Conservation (phyloP, 2,329 filamentous ascomycete genomes). For the Beauveria scarabaeidicola region DNA sequence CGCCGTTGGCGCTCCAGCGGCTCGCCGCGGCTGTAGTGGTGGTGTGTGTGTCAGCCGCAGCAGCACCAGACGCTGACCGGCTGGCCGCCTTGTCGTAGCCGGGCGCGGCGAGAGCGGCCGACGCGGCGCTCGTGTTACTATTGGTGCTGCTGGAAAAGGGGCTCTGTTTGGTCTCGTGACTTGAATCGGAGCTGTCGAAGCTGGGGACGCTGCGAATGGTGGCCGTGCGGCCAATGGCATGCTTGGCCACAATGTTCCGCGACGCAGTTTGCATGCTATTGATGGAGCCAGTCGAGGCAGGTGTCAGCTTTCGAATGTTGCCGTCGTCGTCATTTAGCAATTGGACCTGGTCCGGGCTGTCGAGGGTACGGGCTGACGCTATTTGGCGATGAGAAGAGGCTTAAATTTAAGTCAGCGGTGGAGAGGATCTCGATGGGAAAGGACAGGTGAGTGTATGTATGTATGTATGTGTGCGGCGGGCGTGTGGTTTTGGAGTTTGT, state of each 20-base stretch:
- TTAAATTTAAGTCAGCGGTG: constrained; percentile 5
- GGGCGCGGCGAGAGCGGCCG: constrained; percentile 29
- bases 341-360: constrained; percentile 15
- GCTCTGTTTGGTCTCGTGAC: constrained; percentile 39
- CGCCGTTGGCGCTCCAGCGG: constrained; percentile 24
- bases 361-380: constrained; percentile 8
- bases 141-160: constrained; percentile 48
- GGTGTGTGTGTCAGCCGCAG: constrained; percentile 29
- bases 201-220: constrained; percentile 52
- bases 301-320: constrained; percentile 25
- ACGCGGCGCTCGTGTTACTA: constrained; percentile 43
- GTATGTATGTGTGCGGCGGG: no score
- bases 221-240: constrained; percentile 25
- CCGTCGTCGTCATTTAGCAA: constrained; percentile 25
- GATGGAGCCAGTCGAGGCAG: constrained; percentile 30
- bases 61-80: constrained; percentile 17
- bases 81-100: constrained; percentile 18
- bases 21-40: constrained; percentile 21
- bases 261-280: constrained; percentile 31
- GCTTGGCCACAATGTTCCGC: constrained; percentile 18
- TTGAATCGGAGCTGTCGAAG: constrained; percentile 42
- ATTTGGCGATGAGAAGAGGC: constrained; percentile 6
- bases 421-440: background rate
- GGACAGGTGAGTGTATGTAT: background rate
- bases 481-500: background rate